These are phyloP conservation scores for Decorospora gaudefroyi DNA, from an alignment of 2,329 filamentous ascomycete genomes.

Conservation along the genomic window DNA sequence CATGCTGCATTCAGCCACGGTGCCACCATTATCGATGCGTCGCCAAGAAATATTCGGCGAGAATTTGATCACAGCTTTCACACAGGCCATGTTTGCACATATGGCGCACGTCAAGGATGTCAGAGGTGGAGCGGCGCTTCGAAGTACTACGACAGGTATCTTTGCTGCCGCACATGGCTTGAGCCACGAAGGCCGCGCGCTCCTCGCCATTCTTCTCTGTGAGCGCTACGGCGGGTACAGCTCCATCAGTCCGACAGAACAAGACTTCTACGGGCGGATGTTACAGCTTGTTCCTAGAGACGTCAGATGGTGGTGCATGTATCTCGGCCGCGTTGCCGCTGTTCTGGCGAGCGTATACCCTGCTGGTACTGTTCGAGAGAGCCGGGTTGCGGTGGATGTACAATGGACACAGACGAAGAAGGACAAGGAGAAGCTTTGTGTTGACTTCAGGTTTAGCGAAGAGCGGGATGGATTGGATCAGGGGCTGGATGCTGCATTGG, in stretches of 20 bases:
- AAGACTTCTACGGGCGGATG: conserved; percentile 59
- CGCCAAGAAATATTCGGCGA: conserved; percentile 49
- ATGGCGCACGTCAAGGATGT: conserved; percentile 52
- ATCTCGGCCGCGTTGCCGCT: conserved; percentile 63
- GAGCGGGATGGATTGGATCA: conserved; percentile 41
- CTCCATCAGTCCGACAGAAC: conserved; percentile 62
- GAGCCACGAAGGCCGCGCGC: conserved; percentile 70
- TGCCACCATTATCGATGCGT: conserved; percentile 17
- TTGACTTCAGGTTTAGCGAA: conserved; percentile 35
- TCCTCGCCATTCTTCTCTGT: conserved; percentile 72
- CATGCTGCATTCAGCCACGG: conserved; percentile 57
- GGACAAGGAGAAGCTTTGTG: conserved; percentile 35
- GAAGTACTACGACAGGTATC: conserved; percentile 70
- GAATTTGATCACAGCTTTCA: conserved; percentile 60
- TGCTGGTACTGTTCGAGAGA: conserved; percentile 56
- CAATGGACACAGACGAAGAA: conserved; percentile 37
- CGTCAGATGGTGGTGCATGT: conserved; percentile 68
- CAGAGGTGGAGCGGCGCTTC: conserved; percentile 68
- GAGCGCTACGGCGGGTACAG: conserved; percentile 69
- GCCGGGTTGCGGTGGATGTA: conserved; percentile 35
- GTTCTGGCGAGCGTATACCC: conserved; percentile 66
- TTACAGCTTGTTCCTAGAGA: conserved; percentile 58
- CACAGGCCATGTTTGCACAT: conserved; percentile 61
- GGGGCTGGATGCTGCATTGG: conserved; percentile 36
- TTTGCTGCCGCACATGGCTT: conserved; percentile 72